Evolutionary conservation across 441 rosid genomes (phyloP).

Genomic region (Erodium texanum): DNA sequence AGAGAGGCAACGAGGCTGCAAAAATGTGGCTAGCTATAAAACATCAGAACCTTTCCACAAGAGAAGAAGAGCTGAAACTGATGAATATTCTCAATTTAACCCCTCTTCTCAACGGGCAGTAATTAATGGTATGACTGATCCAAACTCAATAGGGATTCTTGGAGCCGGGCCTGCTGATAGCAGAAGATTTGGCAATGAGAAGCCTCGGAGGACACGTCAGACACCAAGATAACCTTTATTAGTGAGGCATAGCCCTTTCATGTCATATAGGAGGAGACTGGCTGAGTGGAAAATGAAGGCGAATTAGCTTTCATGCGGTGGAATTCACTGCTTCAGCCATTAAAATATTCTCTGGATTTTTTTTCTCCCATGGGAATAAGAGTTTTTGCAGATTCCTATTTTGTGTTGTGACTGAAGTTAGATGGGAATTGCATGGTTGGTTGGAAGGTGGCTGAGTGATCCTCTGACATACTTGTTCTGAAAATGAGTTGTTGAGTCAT

Average conservation of each 20-base stretch:
- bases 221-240: conserved; percentile 42
- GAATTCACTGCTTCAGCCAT: conserved; percentile 15
- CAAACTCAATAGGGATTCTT: conserved; percentile 80
- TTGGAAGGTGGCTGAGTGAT: too few species aligned
- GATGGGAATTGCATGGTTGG: conserved; percentile 21
- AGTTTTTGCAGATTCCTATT: conserved; percentile 9
- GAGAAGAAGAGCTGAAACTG: conserved; percentile 59
- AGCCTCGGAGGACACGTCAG: conserved; percentile 36
- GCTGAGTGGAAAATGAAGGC: conserved; percentile 19
- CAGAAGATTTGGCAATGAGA: conserved; percentile 43
- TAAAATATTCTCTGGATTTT: conserved; percentile 30
- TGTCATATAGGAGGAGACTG: conserved; percentile 14
- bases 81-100: conserved; percentile 34
- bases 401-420: too few species aligned
- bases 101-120: conserved; percentile 33
- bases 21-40: conserved; percentile 35
- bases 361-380: conserved; percentile 31
- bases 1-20: conserved; percentile 50
- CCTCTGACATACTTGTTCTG: too few species aligned
- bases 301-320: conserved; percentile 20
- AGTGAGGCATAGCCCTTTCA: conserved; percentile 45
- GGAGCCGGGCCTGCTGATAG: conserved; percentile 84
- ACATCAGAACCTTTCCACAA: conserved; percentile 39
- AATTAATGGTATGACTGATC: conserved; percentile 34
- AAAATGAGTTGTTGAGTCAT: background rate